Base-by-base conservation (phyloP, 208 protist species). In the Trypanosoma platydactyli region DNA sequence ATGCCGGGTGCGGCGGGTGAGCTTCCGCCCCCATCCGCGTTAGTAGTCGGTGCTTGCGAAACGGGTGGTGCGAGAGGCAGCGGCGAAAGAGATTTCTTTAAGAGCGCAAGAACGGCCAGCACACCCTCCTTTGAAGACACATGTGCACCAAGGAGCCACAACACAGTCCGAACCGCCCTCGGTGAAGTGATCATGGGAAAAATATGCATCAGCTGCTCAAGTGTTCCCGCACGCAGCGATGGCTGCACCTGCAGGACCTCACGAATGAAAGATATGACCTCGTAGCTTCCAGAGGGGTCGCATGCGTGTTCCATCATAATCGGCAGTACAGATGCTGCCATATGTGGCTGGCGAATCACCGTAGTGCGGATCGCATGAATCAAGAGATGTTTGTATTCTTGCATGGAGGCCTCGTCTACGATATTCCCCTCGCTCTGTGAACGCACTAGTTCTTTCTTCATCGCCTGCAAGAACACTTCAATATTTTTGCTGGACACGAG, bases 81-180 rank as follows among this genome's bases (percentile, higher is more conserved):
- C 20, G 91, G 81, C 33, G 76, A 65, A 3, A 94, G 44, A 5
- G 68, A 66, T 6, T 38, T 56, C 50, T 79, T 75, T 29, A 96
- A 65, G 24, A 75, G 68, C 45, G 71, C 35, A 15, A 90, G 46
- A 5, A 79, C 60, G 22, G 49, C 64, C 30, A 84, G 25, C 20
- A 98, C 77, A 40, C 97, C 89, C 9, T 94, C 85, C 5, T 51
- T 6, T 1, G 79, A 77, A 11, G 64, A 50, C 9, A 73, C 67
- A 70, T 98, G 94, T 56, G 97, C 86, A 40, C 96, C 94, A 25
- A 99, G 77, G 6, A 99, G 85, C 98, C 96, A 98, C 60, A 99
- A 68, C 18, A 88, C 76, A 24, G 88, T 77, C 53, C 94, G 84
- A 49, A 94, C 67, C 7, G 96, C 90, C 1, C 56, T 18, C n/a